These are phyloP conservation scores for Leishmania mexicana DNA, from an alignment of 208 protist species.

Conservation along the genomic window DNA sequence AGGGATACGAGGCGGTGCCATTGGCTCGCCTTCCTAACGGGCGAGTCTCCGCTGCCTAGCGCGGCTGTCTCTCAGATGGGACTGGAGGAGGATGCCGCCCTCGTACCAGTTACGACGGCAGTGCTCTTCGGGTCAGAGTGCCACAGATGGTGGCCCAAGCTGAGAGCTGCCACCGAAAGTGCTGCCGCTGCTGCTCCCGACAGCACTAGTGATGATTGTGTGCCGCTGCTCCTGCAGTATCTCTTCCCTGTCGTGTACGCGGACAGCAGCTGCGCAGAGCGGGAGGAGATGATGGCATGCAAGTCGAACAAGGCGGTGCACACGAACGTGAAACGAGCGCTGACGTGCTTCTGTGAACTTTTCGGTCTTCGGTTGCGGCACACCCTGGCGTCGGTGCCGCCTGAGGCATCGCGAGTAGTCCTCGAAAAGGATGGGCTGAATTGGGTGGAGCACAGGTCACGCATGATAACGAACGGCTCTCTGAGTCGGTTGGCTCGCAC, in stretches of 20 bases:
- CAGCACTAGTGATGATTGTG: not conserved
- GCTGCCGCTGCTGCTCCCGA: constrained; percentile 4
- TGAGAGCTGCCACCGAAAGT: constrained; percentile 34
- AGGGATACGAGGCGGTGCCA: constrained; percentile 37
- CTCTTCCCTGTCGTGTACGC: constrained; percentile 38
- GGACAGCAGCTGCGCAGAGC: constrained; percentile 10
- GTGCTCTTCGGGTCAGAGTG: constrained; percentile 74
- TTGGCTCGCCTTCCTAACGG: constrained; percentile 52
- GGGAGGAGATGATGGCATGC: constrained; percentile 35
- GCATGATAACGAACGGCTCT: constrained; percentile 35
- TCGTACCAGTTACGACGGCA: constrained; percentile 36
- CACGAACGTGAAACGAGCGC: constrained; percentile 52
- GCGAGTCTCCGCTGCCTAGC: constrained; percentile 23
- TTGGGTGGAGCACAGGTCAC: constrained; percentile 51
- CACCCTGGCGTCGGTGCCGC: not conserved
- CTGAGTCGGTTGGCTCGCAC: constrained; percentile 45
- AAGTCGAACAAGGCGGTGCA: constrained; percentile 19
- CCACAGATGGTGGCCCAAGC: constrained; percentile 68
- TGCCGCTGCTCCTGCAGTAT: constrained; percentile 37
- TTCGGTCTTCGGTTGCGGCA: constrained; percentile 65
- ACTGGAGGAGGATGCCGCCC: not conserved
- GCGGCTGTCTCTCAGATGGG: constrained; percentile 21
- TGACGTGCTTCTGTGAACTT: constrained; percentile 71
- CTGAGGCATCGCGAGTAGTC: constrained; percentile 8
- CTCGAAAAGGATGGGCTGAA: constrained; percentile 68